Evolutionary conservation across 2,329 filamentous ascomycete genomes (phyloP), one percentile per base, ranked within the genome.

Genomic region (Xylariaceae sp.): DNA sequence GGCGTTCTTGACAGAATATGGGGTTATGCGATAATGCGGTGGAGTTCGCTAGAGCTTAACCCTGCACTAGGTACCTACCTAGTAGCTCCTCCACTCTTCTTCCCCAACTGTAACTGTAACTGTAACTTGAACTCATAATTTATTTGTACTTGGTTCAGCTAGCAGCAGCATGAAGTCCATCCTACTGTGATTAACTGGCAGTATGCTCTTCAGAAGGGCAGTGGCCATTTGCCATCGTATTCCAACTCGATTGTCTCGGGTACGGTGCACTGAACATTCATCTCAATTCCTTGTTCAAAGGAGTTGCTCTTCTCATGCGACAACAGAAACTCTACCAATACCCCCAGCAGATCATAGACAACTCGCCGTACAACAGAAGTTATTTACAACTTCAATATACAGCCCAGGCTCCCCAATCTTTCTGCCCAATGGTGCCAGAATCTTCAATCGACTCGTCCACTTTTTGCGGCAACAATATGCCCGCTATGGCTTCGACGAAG

Each of bases 401-500:
- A 95, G 90, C 67, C 91, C 92, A 2, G 92, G 92, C 1, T 95
- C 91, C 14, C 91, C 92, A 3, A 86, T 96, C 9, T 91, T 96
- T 68, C 82, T 93, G 5, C 92, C 92, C 19, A 88, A 91, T 70
- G 92, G 92, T 63, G 83, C 92, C 0, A 86, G 87, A 55, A 85
- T 96, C 65, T 92, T 96, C 78, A 93, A 95, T 71, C 89, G 91
- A 52, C 84, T 96, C 19, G 85, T 92, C 58, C 82, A 88, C 39
- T 96, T 95, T 70, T 81, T 96, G 53, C 89, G 92, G 62, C 87
- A 87, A 57, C 91, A 96, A 71, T 96, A 96, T 69, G 84, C 88
- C 23, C 84, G 87, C 62, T 95, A 94, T 74, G 92, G 92, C 58
- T 96, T 94, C 71, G 83, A 92, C 64, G 92, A 96, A 73, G 92